These are phyloP conservation scores for Albugo laibachii DNA, from an alignment of 352 stramenopile species.

Conservation along the genomic window DNA sequence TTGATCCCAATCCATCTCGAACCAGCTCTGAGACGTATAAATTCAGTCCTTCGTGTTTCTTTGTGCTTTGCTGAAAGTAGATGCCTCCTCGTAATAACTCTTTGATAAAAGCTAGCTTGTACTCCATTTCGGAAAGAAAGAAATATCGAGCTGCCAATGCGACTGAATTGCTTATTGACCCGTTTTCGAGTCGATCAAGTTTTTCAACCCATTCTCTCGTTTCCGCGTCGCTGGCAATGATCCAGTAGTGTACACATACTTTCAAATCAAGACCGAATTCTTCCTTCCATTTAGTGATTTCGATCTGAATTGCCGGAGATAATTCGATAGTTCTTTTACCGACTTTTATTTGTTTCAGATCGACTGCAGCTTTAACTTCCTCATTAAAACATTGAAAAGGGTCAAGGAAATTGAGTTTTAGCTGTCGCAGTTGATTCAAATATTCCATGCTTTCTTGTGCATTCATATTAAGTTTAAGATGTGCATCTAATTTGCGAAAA, in stretches of 20 bases:
- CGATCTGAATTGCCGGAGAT: slow-evolving; percentile 55
- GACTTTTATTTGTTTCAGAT: slow-evolving; percentile 15
- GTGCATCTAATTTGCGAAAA: too few relatives aligned
- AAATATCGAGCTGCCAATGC: slow-evolving; percentile 52
- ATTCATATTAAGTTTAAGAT: too few relatives aligned
- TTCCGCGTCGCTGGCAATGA: slow-evolving; percentile 44
- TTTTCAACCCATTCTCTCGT: slow-evolving; percentile 52
- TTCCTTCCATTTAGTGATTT: slow-evolving; percentile 63
- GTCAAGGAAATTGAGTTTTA: too few relatives aligned
- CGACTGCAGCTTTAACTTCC: too few relatives aligned
- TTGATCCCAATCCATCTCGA: too few relatives aligned
- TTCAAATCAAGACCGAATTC: slow-evolving; percentile 44
- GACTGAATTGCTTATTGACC: slow-evolving; percentile 16
- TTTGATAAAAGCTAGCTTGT: slow-evolving; percentile 52
- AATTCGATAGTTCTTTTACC: slow-evolving; percentile 47
- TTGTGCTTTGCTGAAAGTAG: too few relatives aligned
- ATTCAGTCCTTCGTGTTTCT: too few relatives aligned
- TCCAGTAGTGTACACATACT: slow-evolving; percentile 53
- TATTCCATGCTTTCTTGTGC: too few relatives aligned
- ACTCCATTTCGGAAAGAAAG: slow-evolving; percentile 48
- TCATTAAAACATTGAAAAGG: too few relatives aligned
- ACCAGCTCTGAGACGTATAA: too few relatives aligned
- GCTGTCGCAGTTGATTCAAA: too few relatives aligned
- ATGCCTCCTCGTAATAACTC: slow-evolving; percentile 22
- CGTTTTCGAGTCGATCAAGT: slow-evolving; percentile 27